These are phyloP conservation scores for Conidiobolus incongruus DNA, from an alignment of 371 early-diverging fungal genomes.

Conservation along the genomic window DNA sequence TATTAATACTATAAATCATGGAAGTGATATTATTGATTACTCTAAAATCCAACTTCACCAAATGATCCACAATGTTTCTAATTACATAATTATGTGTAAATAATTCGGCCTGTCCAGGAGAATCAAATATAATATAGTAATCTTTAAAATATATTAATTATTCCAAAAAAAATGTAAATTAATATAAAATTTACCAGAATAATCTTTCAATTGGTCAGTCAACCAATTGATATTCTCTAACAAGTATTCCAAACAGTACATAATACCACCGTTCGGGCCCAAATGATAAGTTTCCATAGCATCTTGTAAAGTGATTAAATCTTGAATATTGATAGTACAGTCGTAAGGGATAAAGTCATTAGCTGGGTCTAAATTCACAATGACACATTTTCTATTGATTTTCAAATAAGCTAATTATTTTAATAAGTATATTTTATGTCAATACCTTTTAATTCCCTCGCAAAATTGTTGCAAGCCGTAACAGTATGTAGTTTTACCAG, in stretches of 20 bases:
- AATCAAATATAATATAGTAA: constrained; percentile 89
- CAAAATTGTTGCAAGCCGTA: constrained; percentile 80
- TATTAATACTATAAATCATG: background rate
- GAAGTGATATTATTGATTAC: constrained; percentile 13
- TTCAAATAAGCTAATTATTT: background rate
- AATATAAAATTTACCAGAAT: constrained; percentile 30
- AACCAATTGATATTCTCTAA: constrained; percentile 89
- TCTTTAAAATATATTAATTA: constrained; percentile 15
- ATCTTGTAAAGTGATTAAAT: constrained; percentile 86
- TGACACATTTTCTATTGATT: constrained; percentile 37
- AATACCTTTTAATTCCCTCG: constrained; percentile 45
- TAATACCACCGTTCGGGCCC: constrained; percentile 98
- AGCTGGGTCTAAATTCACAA: constrained; percentile 98
- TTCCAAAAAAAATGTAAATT: constrained; percentile 2
- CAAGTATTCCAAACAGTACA: constrained; percentile 89
- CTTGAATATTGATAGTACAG: constrained; percentile 74
- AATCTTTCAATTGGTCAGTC: constrained; percentile 47
- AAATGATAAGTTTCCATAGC: constrained; percentile 84
- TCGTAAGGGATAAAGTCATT: constrained; percentile 73
- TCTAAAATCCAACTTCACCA: constrained; percentile 50
- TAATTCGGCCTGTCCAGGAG: constrained; percentile 98
- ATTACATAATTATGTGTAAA: constrained; percentile 85
- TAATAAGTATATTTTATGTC: background rate
- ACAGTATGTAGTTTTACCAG: constrained; percentile 96
- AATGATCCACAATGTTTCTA: constrained; percentile 42